Base-by-base conservation (phyloP, 257 asterid species). In the Salvia rosmarinus region DNA sequence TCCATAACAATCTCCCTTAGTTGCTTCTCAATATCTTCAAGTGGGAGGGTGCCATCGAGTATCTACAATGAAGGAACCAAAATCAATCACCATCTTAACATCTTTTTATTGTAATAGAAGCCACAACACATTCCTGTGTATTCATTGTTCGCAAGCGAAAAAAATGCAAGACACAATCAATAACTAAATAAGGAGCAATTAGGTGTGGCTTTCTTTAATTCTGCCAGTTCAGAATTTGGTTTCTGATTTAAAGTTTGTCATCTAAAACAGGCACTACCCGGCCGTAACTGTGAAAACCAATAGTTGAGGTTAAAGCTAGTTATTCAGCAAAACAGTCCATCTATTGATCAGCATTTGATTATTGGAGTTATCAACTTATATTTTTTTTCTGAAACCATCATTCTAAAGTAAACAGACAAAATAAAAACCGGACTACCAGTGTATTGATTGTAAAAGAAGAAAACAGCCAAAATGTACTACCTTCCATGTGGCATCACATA, bases 401-500 rank as follows among this genome's bases (percentile, higher is more conserved):
- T 59, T 35, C 11, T 59, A 17, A 11, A 21, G 37, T 64, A 28
- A 25, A 0, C 34, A 14, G 55, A 51, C 35, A 28, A 46, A n/a
- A n/a, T n/a, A n/a, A n/a, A 17, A 14, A 17, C 16, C 2, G 12
- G 34, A 13, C 52, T 30, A 9, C 10, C 9, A 2, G n/a, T 11
- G 8, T 14, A 28, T 43, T 42, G 43, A 67, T 25, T 49, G 40
- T 12, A 21, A 25, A 19, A 30, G 32, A 51, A 70, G 39, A 47
- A 11, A 80, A 37, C 9, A 50, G 67, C 19, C 4, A 46, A 54
- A 64, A 46, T 9, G 25, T 25, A 57, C 59, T 76, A 95, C 99
- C 98, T 91, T 89, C 99, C 99, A 95, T 16, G 90, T 83, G 73
- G 91, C 59, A 82, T 95, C 92, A 34, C 44, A 28, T 49, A 95